Evolutionary conservation across 1,284 basidiomycete genomes (phyloP).

Genomic region (Cutaneotrichosporon cavernicola): DNA sequence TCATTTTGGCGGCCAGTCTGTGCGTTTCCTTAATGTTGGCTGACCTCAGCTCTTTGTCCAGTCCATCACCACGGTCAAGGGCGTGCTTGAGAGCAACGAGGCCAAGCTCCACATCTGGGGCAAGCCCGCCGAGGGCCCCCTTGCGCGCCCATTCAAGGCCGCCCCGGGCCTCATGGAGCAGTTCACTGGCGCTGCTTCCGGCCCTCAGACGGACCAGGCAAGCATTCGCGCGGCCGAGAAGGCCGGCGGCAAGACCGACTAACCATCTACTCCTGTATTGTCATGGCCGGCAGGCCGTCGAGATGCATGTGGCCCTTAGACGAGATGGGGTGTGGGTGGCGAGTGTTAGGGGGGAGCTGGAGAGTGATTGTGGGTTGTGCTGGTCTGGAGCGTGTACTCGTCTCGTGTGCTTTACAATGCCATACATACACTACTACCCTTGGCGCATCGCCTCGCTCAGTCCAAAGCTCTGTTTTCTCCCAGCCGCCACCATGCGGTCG

Average conservation of each 20-base stretch:
- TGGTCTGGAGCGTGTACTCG: no score
- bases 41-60: constrained; percentile 30
- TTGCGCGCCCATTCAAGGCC: constrained; percentile 29
- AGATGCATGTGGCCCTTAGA: background rate
- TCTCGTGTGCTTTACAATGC: background rate
- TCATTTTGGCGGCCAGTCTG: background rate
- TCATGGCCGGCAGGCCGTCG: background rate
- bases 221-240: constrained; percentile 85
- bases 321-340: no score
- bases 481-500: constrained; percentile 6
- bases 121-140: constrained; percentile 23
- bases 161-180: constrained; percentile 64
- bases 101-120: constrained; percentile 31
- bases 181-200: constrained; percentile 52
- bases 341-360: no score
- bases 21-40: constrained; percentile 31
- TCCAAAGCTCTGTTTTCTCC: constrained; percentile 20
- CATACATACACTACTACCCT: background rate
- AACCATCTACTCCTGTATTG: constrained; percentile 11
- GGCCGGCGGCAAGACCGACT: constrained; percentile 59
- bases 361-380: no score
- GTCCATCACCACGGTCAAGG: constrained; percentile 28
- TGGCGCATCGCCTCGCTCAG: constrained; percentile 21
- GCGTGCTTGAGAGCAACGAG: constrained; percentile 28
- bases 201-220: constrained; percentile 78